phyloP scores from a whole-genome alignment of 306 rosid genomes.

The Corylus heterophylla region DNA sequence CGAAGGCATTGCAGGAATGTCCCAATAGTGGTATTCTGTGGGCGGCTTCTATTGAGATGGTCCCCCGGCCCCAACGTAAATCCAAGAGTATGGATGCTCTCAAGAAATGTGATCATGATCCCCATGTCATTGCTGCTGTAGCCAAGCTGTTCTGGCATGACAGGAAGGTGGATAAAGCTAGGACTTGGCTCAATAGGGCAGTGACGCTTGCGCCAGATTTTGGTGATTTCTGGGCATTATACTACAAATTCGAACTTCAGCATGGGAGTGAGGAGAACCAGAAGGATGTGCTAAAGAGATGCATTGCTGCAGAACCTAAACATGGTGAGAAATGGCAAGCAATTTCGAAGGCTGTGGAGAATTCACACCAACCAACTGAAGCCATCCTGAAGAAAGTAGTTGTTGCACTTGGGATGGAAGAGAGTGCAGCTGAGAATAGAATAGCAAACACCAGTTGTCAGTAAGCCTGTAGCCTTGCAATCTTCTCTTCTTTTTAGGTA shows the following conservation, averaged over 20 bases:
- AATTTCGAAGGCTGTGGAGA: slow-evolving; percentile 82
- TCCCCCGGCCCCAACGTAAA: slow-evolving; percentile 87
- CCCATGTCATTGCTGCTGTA: slow-evolving; percentile 82
- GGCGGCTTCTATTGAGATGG: slow-evolving; percentile 95
- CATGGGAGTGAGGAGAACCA: slow-evolving; percentile 84
- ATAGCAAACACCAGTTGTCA: slow-evolving; percentile 41
- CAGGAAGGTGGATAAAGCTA: slow-evolving; percentile 91
- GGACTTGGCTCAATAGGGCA: slow-evolving; percentile 85
- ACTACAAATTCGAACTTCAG: slow-evolving; percentile 86
- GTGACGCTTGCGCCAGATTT: slow-evolving; percentile 88
- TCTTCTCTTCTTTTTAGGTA: neutral
- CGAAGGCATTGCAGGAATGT: slow-evolving; percentile 87
- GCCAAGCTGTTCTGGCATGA: slow-evolving; percentile 88
- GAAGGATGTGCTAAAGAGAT: slow-evolving; percentile 74
- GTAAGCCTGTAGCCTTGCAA: neutral
- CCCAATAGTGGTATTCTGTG: slow-evolving; percentile 83
- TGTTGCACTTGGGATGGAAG: slow-evolving; percentile 81
- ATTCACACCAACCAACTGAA: slow-evolving; percentile 82
- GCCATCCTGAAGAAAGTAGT: slow-evolving; percentile 81
- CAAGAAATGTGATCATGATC: slow-evolving; percentile 89
- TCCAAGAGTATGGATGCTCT: slow-evolving; percentile 88
- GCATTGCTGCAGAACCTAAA: slow-evolving; percentile 82
- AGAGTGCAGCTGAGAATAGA: slow-evolving; percentile 70
- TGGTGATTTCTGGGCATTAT: slow-evolving; percentile 91
- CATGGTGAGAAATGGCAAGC: slow-evolving; percentile 94